Evolutionary conservation across 2,329 filamentous ascomycete species (phyloP).

Genomic region (Colletotrichum musicola): DNA sequence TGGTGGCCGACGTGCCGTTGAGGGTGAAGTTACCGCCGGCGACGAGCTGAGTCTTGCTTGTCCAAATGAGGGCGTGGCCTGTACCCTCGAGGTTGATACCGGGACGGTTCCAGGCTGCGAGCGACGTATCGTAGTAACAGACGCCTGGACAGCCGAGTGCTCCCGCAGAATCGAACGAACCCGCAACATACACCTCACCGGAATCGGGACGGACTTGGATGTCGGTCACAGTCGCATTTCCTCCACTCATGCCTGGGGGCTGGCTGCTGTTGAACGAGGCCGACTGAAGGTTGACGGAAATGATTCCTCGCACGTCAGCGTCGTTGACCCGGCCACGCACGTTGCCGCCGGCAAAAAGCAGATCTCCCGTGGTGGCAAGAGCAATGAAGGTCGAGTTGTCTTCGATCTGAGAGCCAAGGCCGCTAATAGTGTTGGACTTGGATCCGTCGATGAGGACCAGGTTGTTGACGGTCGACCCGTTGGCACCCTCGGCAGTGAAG

Average conservation of each 20-base stretch:
- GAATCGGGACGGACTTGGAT: slow-evolving; percentile 80
- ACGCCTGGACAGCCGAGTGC: slow-evolving; percentile 84
- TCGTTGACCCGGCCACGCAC: slow-evolving; percentile 78
- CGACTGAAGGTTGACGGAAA: slow-evolving; percentile 81
- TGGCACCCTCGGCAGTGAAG: slow-evolving; percentile 77
- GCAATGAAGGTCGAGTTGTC: slow-evolving; percentile 81
- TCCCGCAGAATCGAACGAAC: slow-evolving; percentile 85
- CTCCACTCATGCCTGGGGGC: slow-evolving; percentile 80
- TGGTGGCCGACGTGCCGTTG: slow-evolving; percentile 70
- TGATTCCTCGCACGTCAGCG: slow-evolving; percentile 76
- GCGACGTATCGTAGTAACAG: slow-evolving; percentile 80
- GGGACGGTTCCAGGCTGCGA: slow-evolving; percentile 83
- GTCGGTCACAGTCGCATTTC: slow-evolving; percentile 78
- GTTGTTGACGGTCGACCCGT: slow-evolving; percentile 82
- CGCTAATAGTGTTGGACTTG: slow-evolving; percentile 74
- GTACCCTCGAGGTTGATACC: slow-evolving; percentile 78
- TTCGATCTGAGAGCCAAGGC: slow-evolving; percentile 75
- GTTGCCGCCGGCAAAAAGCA: slow-evolving; percentile 85
- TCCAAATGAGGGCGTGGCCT: slow-evolving; percentile 82
- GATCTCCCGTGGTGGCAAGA: slow-evolving; percentile 74
- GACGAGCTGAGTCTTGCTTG: slow-evolving; percentile 76
- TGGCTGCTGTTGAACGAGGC: slow-evolving; percentile 74
- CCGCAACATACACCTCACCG: slow-evolving; percentile 85
- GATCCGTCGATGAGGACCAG: slow-evolving; percentile 84
- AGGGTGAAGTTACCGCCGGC: slow-evolving; percentile 82